These are phyloP conservation scores for Ramularia endophylla DNA, from an alignment of 2,329 filamentous ascomycete species.

Conservation along the genomic window DNA sequence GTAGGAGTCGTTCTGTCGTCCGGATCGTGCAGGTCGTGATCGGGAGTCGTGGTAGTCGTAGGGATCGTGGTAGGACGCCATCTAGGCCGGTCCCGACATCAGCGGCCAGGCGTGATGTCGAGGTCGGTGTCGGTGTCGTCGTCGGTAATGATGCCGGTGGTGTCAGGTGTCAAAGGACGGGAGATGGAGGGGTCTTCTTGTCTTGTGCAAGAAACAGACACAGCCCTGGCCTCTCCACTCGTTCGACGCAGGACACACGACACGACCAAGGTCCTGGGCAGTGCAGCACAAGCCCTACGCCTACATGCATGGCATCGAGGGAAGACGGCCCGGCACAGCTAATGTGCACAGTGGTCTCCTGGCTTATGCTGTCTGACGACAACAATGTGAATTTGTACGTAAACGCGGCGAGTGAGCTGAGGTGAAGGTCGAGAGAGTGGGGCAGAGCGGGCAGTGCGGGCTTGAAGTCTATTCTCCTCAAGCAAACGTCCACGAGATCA, in stretches of 20 bases:
- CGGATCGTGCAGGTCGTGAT: constrained; percentile 13
- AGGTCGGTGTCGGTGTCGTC: not conserved
- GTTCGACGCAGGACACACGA: too few species aligned
- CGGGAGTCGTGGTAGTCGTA: constrained; percentile 14
- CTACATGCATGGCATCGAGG: too few species aligned
- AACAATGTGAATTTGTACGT: too few species aligned
- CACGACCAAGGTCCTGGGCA: too few species aligned
- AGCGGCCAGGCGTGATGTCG: not conserved
- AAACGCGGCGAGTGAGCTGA: too few species aligned
- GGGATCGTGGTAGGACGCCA: constrained; percentile 21
- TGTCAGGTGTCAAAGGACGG: not conserved
- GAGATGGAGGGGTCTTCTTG: too few species aligned
- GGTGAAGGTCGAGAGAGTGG: too few species aligned
- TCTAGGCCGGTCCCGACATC: constrained; percentile 8
- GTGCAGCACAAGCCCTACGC: too few species aligned
- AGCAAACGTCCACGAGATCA: too few species aligned
- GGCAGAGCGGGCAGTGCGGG: not conserved
- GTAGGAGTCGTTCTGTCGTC: constrained; percentile 20
- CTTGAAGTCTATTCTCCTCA: not conserved
- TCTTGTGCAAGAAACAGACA: not conserved
- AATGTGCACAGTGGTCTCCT: too few species aligned
- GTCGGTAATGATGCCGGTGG: not conserved
- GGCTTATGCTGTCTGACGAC: too few species aligned
- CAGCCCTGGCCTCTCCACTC: not conserved
- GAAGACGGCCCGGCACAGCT: too few species aligned